Conservation (phyloP, 139 green algal species). For the Chlorella sp. region DNA sequence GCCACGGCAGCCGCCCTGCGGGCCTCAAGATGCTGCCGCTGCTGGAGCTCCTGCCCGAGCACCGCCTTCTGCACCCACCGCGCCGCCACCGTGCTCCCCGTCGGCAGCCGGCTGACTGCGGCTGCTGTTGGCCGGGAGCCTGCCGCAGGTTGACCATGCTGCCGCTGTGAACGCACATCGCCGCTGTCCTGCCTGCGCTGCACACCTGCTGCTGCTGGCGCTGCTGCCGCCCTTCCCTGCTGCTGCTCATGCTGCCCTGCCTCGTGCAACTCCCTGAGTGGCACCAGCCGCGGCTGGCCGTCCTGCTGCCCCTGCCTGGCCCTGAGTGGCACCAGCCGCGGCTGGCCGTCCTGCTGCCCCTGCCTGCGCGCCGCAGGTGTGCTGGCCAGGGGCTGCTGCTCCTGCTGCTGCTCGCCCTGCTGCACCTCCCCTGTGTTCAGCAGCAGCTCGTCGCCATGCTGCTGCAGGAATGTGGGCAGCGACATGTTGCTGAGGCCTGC, state of each 20-base stretch:
- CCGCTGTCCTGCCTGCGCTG: not conserved
- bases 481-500: not conserved
- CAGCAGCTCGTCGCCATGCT: not conserved
- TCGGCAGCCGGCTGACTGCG: not conserved
- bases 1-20: not conserved
- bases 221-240: not conserved
- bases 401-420: not conserved
- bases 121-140: not conserved
- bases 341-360: not conserved
- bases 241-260: not conserved
- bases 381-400: not conserved
- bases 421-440: not conserved
- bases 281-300: too few species aligned
- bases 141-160: not conserved
- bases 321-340: too few species aligned
- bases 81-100: not conserved
- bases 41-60: not conserved
- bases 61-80: slow-evolving; percentile 3
- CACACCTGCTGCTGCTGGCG: not conserved
- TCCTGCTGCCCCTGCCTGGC: not conserved
- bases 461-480: not conserved
- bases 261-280: too few species aligned
- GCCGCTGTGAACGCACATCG: not conserved
- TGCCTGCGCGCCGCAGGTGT: not conserved
- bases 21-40: not conserved